phyloP scores from a whole-genome alignment of 768 basidiomycete species.

The Leccinum ochraceum region DNA sequence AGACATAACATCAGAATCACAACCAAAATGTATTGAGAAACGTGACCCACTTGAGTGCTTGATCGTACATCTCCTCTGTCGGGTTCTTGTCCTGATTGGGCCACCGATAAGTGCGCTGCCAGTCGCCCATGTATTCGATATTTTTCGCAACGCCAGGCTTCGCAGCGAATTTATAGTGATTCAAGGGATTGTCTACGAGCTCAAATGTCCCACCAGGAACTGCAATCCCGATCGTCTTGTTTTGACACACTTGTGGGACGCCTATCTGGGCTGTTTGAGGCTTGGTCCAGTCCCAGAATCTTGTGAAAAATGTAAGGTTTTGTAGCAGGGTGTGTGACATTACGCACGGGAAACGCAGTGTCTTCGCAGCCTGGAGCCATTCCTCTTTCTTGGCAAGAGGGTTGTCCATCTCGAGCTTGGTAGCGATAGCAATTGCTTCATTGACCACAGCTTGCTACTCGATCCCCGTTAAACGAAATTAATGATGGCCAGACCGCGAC shows the following conservation, averaged over 20 bases:
- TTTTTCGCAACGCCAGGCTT: background rate
- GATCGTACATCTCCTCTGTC: constrained; percentile 14
- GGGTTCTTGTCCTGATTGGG: background rate
- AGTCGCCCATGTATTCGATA: constrained; percentile 9
- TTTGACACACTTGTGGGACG: constrained; percentile 7
- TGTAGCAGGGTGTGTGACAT: background rate
- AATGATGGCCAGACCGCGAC: background rate
- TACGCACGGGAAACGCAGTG: constrained; percentile 22
- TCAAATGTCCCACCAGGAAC: background rate
- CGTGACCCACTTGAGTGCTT: constrained; percentile 11
- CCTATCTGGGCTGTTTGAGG: constrained; percentile 3
- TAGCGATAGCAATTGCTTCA: constrained; percentile 17
- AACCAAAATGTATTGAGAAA: too few species aligned
- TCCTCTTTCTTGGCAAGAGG: constrained; percentile 1
- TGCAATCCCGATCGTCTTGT: background rate
- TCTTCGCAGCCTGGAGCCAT: constrained; percentile 17
- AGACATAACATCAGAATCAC: background rate
- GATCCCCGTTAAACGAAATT: background rate
- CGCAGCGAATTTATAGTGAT: constrained; percentile 11
- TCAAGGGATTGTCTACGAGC: constrained; percentile 13
- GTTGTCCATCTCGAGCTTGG: background rate
- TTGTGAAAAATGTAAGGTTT: background rate
- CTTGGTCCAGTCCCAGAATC: constrained; percentile 24
- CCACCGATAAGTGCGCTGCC: constrained; percentile 22
- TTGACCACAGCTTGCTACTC: constrained; percentile 20